Conservation (phyloP, 1,284 basidiomycete genomes). For the Pseudozyma sp. region DNA sequence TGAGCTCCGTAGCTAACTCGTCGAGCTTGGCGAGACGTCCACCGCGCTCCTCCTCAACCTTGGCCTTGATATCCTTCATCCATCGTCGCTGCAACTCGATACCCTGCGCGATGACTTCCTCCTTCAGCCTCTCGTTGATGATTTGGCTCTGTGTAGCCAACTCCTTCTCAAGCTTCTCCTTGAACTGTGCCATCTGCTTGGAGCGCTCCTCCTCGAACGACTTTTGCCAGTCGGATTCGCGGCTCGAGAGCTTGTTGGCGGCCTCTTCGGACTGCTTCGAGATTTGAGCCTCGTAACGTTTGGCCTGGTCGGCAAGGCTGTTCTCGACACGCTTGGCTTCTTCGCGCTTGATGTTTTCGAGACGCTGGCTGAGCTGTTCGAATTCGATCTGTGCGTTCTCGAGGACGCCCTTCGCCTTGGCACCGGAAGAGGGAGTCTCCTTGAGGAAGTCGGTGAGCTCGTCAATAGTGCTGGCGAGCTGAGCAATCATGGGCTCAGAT, state of each 20-base stretch:
- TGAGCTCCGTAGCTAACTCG: conserved; percentile 87
- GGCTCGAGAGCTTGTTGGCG: conserved; percentile 83
- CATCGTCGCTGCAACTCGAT: conserved; percentile 96
- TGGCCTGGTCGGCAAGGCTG: conserved; percentile 73
- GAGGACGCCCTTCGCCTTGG: conserved; percentile 75
- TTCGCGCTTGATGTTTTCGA: conserved; percentile 84
- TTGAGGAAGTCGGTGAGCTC: conserved; percentile 85
- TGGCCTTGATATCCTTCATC: conserved; percentile 94
- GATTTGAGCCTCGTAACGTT: conserved; percentile 86
- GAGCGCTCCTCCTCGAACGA: conserved; percentile 83
- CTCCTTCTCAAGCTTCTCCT: conserved; percentile 86
- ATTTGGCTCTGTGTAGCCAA: conserved; percentile 88
- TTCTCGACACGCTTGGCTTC: conserved; percentile 82
- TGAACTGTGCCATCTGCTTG: conserved; percentile 82
- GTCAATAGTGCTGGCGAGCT: conserved; percentile 93
- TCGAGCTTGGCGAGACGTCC: conserved; percentile 94
- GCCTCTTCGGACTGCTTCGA: conserved; percentile 84
- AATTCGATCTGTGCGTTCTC: conserved; percentile 79
- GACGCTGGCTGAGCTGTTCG: conserved; percentile 79
- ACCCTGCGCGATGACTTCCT: conserved; percentile 94
- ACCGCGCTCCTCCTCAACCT: conserved; percentile 95
- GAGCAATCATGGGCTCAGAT: conserved; percentile 87
- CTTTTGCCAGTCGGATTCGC: conserved; percentile 87
- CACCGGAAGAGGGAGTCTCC: conserved; percentile 61
- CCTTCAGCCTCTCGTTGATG: conserved; percentile 86